Percentiles rank a stretch among this genome's conserved stretches.
Evolutionary conservation across 208 protist genomes (phyloP).

Genomic region (Entamoeba histolytica): DNA sequence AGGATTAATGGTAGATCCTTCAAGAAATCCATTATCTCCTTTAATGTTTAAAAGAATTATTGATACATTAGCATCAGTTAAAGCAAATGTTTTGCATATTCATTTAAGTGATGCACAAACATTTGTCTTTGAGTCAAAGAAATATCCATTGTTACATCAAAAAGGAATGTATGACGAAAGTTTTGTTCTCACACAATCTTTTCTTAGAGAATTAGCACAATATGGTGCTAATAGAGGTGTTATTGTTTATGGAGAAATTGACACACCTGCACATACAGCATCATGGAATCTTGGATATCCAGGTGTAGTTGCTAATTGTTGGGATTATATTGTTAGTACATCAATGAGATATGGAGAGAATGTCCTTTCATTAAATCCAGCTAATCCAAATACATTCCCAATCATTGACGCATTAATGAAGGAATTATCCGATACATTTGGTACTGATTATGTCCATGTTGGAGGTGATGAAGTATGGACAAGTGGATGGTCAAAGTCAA

Average conservation of each 20-base stretch:
- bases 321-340: background rate
- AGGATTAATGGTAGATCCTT: slow-evolving; percentile 42
- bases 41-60: slow-evolving; percentile 29
- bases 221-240: slow-evolving; percentile 6
- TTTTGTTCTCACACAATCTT: slow-evolving; percentile 14
- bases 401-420: background rate
- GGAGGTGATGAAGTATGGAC: slow-evolving; percentile 14
- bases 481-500: background rate
- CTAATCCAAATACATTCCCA: background rate
- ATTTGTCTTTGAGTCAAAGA: slow-evolving; percentile 30
- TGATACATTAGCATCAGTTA: slow-evolving; percentile 29
- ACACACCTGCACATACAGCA: slow-evolving; percentile 7
- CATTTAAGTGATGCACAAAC: slow-evolving; percentile 41
- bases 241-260: slow-evolving; percentile 15
- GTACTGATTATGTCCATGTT: slow-evolving; percentile 13
- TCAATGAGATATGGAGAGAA: background rate
- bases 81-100: slow-evolving; percentile 42
- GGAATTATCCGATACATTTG: slow-evolving; percentile 4
- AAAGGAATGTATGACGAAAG: slow-evolving; percentile 15
- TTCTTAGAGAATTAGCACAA: slow-evolving; percentile 20
- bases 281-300: slow-evolving; percentile 5
- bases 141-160: slow-evolving; percentile 24
- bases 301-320: background rate
- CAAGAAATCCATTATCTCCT: slow-evolving; percentile 35
- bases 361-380: slow-evolving; percentile 10